Evolutionary conservation across 805 yeast genomes (phyloP).

Genomic region (Starmerella bombicola): DNA sequence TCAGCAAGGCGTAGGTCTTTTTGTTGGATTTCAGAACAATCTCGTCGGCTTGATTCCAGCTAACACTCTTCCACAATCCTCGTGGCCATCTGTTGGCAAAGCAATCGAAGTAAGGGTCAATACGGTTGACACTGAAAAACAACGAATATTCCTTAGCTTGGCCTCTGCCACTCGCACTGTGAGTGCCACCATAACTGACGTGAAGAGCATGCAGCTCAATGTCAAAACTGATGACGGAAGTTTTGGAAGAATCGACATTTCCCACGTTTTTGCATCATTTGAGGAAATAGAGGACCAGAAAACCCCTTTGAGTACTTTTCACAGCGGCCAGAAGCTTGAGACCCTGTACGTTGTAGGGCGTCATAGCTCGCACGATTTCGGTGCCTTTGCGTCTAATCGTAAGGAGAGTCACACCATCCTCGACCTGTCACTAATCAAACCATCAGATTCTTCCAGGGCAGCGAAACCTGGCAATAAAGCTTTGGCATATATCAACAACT

Average conservation of each 20-base stretch:
- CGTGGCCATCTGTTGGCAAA: conserved; percentile 41
- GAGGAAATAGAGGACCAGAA: conserved; percentile 44
- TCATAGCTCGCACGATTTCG: conserved; percentile 58
- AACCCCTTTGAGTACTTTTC: conserved; percentile 48
- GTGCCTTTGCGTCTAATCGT: conserved; percentile 52
- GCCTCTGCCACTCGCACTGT: conserved; percentile 4
- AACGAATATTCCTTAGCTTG: conserved; percentile 43
- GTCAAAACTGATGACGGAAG: conserved; percentile 59
- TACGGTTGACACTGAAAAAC: conserved; percentile 53
- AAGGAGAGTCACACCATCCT: conserved; percentile 43
- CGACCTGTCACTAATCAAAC: conserved; percentile 49
- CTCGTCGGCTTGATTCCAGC: conserved; percentile 76
- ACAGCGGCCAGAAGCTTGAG: conserved; percentile 41
- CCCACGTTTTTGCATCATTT: conserved; percentile 48
- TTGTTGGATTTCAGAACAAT: conserved; percentile 58
- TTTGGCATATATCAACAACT: conserved; percentile 54
- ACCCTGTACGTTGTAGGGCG: conserved; percentile 61
- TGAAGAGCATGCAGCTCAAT: conserved; percentile 62
- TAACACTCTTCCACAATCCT: conserved; percentile 34
- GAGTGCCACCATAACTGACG: conserved; percentile 38
- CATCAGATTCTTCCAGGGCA: no score
- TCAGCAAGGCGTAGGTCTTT: conserved; percentile 60
- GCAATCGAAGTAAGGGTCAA: conserved; percentile 35
- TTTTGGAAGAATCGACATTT: conserved; percentile 67
- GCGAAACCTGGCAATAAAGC: conserved; percentile 42